Conservation (phyloP, 176 grass and related monocot genomes). For the Thinopyrum elongatum region DNA sequence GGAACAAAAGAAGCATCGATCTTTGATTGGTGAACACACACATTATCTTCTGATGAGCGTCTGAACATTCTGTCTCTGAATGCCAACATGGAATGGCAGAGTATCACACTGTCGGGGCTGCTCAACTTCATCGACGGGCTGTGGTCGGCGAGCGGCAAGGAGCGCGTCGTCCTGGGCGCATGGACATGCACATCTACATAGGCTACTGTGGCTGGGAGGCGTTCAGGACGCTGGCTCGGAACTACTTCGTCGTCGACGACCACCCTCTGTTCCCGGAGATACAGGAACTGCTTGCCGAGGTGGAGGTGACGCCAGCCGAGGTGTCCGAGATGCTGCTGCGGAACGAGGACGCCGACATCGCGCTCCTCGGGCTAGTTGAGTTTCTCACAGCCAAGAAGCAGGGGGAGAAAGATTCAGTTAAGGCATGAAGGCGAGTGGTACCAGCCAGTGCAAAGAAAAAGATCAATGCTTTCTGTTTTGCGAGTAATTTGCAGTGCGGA, state of each 20-base stretch:
- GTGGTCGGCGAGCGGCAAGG: conserved; percentile 58
- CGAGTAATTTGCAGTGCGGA: not conserved
- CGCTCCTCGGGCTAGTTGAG: not conserved
- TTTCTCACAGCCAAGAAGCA: not conserved
- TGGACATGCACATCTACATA: conserved; percentile 76
- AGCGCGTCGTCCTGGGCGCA: conserved; percentile 62
- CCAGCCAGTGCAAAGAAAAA: not conserved
- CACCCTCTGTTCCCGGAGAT: conserved; percentile 22
- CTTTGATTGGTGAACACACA: not conserved
- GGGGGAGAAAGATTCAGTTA: not conserved
- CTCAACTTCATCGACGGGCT: conserved; percentile 67
- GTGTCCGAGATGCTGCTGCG: conserved; percentile 33
- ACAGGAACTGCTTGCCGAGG: not conserved
- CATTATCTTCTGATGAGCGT: not conserved
- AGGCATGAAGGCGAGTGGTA: not conserved
- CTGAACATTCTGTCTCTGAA: not conserved
- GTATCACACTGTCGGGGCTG: conserved; percentile 28
- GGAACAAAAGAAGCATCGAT: not conserved
- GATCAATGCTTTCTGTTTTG: not conserved
- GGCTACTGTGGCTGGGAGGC: conserved; percentile 45
- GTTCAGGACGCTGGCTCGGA: conserved; percentile 34
- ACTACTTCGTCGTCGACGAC: conserved; percentile 37
- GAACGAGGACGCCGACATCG: not conserved
- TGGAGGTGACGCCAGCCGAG: conserved; percentile 29
- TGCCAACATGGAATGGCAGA: not conserved